Evolutionary conservation across 1,139 yeast species (phyloP).

Genomic region (Zygosaccharomyces sapae): DNA sequence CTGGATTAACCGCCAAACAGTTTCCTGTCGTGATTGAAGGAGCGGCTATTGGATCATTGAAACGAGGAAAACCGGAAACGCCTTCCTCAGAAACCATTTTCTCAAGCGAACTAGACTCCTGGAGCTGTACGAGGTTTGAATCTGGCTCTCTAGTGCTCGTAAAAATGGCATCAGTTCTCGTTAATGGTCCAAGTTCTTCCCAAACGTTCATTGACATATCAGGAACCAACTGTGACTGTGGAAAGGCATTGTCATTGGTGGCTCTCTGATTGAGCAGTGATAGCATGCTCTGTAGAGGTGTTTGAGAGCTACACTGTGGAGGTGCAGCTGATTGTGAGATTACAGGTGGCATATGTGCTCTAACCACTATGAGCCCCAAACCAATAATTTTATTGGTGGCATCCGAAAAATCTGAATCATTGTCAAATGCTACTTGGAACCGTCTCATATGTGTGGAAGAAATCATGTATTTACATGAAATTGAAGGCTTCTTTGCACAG

Average conservation of each 20-base stretch:
- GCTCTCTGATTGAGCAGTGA: not conserved
- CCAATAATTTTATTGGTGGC: slow-evolving; percentile 12
- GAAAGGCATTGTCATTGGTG: not conserved
- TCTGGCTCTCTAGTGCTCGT: not conserved
- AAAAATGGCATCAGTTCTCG: not conserved
- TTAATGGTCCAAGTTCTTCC: not conserved
- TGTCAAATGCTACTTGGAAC: slow-evolving; percentile 26
- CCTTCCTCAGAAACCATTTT: not conserved
- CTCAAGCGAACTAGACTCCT: not conserved
- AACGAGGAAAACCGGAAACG: not conserved
- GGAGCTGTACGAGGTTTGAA: not conserved
- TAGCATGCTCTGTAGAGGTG: not conserved
- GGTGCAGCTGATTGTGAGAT: not conserved
- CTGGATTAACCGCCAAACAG: not conserved
- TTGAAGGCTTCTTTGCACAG: slow-evolving; percentile 24
- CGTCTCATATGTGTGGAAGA: slow-evolving; percentile 16
- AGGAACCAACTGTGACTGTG: not conserved
- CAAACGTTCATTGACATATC: not conserved
- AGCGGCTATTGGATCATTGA: not conserved
- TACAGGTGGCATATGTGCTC: slow-evolving; percentile 6
- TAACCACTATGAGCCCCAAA: slow-evolving; percentile 19
- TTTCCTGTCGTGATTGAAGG: not conserved
- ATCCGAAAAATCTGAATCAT: slow-evolving; percentile 17
- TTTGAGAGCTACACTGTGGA: not conserved
- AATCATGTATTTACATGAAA: slow-evolving; percentile 29